Conservation (phyloP, 2,329 filamentous ascomycete genomes). For the Corynespora cassiicola region DNA sequence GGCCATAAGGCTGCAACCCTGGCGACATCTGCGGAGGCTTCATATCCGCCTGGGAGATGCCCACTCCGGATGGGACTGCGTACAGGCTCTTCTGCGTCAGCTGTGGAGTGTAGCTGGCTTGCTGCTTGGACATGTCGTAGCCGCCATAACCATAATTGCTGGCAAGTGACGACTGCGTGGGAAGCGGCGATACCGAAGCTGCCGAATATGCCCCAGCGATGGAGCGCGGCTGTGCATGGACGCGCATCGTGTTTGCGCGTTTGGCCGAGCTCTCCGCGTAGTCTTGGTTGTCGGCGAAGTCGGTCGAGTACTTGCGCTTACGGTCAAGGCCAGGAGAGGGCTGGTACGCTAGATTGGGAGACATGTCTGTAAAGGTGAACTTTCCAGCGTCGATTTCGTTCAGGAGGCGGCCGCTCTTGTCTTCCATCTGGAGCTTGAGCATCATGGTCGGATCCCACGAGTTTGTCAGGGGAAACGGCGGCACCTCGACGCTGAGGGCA, state of each 20-base stretch:
- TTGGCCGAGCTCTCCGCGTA: constrained; percentile 39
- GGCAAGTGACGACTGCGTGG: constrained; percentile 44
- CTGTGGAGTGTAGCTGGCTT: constrained; percentile 35
- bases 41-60: constrained; percentile 33
- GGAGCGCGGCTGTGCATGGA: constrained; percentile 40
- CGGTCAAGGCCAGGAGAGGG: constrained; percentile 32
- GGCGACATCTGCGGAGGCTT: constrained; percentile 45
- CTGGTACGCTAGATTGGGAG: constrained; percentile 38
- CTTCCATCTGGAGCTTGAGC: constrained; percentile 66
- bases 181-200: constrained; percentile 45
- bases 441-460: constrained; percentile 63
- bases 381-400: constrained; percentile 63
- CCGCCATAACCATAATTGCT: constrained; percentile 44
- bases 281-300: constrained; percentile 33
- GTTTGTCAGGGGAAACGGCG: constrained; percentile 66
- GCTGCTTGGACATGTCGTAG: constrained; percentile 47
- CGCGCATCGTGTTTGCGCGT: constrained; percentile 45
- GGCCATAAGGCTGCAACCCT: constrained; percentile 42
- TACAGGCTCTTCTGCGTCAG: constrained; percentile 44
- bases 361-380: constrained; percentile 66
- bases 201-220: constrained; percentile 39
- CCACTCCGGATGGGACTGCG: constrained; percentile 37
- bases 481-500: constrained; percentile 74
- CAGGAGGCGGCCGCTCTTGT: constrained; percentile 59
- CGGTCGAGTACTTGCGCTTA: constrained; percentile 42